A percentile compares a stretch with the other conserved stretches of the same genome.
Evolutionary conservation across 768 basidiomycete species (phyloP).

Genomic region (Rhodotorula taiwanensis): DNA sequence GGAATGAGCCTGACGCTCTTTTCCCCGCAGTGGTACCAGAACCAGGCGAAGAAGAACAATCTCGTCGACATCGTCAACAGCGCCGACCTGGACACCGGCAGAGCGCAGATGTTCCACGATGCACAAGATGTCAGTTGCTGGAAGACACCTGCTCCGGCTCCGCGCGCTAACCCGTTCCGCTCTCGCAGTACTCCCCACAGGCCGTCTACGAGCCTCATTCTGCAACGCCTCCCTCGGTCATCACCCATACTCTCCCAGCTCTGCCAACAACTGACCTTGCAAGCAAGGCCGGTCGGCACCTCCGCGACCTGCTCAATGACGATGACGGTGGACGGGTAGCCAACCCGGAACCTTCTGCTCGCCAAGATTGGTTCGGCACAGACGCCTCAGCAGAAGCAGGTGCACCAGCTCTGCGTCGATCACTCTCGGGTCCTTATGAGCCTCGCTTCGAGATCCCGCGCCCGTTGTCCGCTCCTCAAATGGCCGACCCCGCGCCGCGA

Average conservation of each 20-base stretch:
- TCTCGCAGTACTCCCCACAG: too few relatives aligned
- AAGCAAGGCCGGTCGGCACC: conserved; percentile 30
- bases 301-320: conserved; percentile 39
- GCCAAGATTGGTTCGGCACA: conserved; percentile 32
- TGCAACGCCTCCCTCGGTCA: too few relatives aligned
- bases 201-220: too few relatives aligned
- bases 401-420: neutral
- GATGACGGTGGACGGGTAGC: conserved; percentile 20
- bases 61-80: conserved; percentile 32
- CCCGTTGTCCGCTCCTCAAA: conserved; percentile 1
- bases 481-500: neutral
- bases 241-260: too few relatives aligned
- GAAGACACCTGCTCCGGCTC: too few relatives aligned
- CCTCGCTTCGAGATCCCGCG: neutral
- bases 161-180: too few relatives aligned
- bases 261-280: neutral
- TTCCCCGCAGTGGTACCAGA: conserved; percentile 30
- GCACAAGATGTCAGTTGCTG: too few relatives aligned
- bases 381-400: conserved; percentile 7
- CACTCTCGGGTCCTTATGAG: neutral
- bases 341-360: neutral
- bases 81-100: neutral
- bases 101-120: neutral
- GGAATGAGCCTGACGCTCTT: too few relatives aligned
- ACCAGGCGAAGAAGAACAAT: conserved; percentile 40